phyloP scores from a whole-genome alignment of 2,329 filamentous ascomycete species.

The Aspergillus pseudotamarii region DNA sequence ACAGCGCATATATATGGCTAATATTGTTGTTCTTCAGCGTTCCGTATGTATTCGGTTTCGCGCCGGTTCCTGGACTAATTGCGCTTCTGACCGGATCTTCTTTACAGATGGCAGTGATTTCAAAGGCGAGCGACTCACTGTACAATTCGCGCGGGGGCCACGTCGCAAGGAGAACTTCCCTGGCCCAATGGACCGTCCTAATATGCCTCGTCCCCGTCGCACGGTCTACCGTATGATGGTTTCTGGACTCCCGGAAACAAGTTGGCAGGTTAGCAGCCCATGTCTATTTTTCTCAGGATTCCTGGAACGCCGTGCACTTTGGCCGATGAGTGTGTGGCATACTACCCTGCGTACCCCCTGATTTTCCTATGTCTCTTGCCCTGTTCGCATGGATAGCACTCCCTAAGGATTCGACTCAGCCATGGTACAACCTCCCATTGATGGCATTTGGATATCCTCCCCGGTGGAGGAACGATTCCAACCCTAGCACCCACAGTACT shows the following conservation, averaged over 20 bases:
- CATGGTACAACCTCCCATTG: background rate
- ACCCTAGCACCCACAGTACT: background rate
- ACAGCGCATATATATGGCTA: conserved; percentile 19
- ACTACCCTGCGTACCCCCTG: background rate
- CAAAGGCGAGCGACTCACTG: conserved; percentile 95
- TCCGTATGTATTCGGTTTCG: conserved; percentile 58
- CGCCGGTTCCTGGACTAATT: conserved; percentile 55
- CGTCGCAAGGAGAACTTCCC: conserved; percentile 68
- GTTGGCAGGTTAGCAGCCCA: conserved; percentile 94
- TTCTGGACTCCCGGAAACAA: conserved; percentile 96
- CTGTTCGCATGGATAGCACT: background rate
- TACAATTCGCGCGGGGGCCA: conserved; percentile 94
- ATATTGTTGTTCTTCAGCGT: conserved; percentile 46
- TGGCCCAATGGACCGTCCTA: conserved; percentile 63
- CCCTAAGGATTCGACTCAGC: background rate
- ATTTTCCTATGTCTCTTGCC: background rate
- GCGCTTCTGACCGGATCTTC: conserved; percentile 36
- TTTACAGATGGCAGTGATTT: conserved; percentile 88
- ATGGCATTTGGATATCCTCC: background rate
- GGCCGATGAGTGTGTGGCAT: conserved; percentile 17
- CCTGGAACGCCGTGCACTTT: conserved; percentile 23
- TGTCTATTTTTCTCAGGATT: conserved; percentile 34
- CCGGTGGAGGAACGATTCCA: conserved; percentile 3
- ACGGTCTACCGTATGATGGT: conserved; percentile 98
- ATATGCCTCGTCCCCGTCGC: conserved; percentile 79